Base-by-base conservation (phyloP, 192 early-diverging fungal species). In the Phlyctochytrium bullatum region DNA sequence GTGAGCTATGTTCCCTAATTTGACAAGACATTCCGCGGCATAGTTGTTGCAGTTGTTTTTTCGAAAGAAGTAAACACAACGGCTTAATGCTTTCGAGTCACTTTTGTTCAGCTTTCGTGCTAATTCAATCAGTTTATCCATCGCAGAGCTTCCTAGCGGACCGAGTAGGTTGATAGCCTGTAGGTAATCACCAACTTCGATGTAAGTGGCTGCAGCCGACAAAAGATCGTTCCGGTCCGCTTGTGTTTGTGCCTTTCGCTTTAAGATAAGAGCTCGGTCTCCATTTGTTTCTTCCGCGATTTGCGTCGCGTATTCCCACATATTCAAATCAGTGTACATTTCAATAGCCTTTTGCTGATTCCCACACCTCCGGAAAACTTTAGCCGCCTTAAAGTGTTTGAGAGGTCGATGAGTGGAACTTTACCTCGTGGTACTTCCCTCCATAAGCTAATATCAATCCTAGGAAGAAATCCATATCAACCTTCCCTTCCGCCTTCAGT, bases 271-370 rank as follows among this genome's bases (percentile, higher is more conserved):
- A 16, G 76, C 73, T 0, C 67, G 72, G 57, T 76, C 72, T 32
- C 62, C 64, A 59, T 83, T 63, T 2, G 73, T 73, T 52, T 85
- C 81, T 31, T 76, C 59, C 0, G 85, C 85, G 33, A 85, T 30
- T 59, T 79, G 70, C 2, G 81, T 83, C 1, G 85, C 85, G 20
- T 78, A 69, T 28, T 83, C 83, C 83, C 81, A 87, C 78, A 85
- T 79, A 52, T 80, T 78, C 24, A 87, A 69, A 20, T 82, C 76
- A 1, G 83, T 81, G 56, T 74, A 87, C 79, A 87, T 84, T 62
- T 86, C 79, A 53, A 86, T 86, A 1, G 84, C 84, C 32, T 78
- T 77, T 52, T 80, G 69, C 20, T 60, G 65, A 50, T 84, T 64
- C 27, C 82, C 80, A 10, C 75, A 72, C 31, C 68, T 40, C 59